These are phyloP conservation scores for Fusarium sp. DNA, from an alignment of 2,329 filamentous ascomycete species.

Conservation along the genomic window DNA sequence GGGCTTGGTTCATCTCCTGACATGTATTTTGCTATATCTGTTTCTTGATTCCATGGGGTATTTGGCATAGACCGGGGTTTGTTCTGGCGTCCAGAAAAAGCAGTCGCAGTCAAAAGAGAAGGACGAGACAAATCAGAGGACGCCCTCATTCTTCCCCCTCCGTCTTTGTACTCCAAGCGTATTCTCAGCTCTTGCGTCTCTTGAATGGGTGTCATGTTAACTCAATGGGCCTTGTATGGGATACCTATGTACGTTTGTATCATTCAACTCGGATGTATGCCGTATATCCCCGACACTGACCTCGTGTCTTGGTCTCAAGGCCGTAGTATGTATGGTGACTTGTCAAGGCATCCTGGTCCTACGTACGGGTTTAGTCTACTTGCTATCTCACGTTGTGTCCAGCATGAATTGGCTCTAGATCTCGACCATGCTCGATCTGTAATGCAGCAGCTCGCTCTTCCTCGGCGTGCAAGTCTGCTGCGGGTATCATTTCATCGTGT, in stretches of 20 bases:
- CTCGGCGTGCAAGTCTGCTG: background rate
- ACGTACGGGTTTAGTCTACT: background rate
- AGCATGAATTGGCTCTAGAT: background rate
- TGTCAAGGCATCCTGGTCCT: background rate
- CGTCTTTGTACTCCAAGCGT: background rate
- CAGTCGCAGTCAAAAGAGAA: slow-evolving; percentile 30
- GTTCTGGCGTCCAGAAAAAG: slow-evolving; percentile 33
- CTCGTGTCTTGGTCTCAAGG: background rate
- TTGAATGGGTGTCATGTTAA: background rate
- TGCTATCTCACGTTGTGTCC: background rate
- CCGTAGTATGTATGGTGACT: background rate
- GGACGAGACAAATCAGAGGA: slow-evolving; percentile 2
- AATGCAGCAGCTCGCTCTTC: background rate
- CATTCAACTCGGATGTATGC: background rate
- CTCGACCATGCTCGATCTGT: background rate
- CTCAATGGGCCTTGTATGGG: background rate
- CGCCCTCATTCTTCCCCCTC: slow-evolving; percentile 6
- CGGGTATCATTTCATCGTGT: slow-evolving; percentile 38
- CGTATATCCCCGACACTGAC: background rate
- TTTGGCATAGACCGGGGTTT: slow-evolving; percentile 36
- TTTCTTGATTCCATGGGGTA: slow-evolving; percentile 34
- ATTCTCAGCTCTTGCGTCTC: background rate
- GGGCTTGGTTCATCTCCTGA: slow-evolving; percentile 15
- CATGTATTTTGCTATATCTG: slow-evolving; percentile 33
- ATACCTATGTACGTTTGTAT: background rate